phyloP scores from a whole-genome alignment of 306 rosid genomes.

The Inga leiocalycina region DNA sequence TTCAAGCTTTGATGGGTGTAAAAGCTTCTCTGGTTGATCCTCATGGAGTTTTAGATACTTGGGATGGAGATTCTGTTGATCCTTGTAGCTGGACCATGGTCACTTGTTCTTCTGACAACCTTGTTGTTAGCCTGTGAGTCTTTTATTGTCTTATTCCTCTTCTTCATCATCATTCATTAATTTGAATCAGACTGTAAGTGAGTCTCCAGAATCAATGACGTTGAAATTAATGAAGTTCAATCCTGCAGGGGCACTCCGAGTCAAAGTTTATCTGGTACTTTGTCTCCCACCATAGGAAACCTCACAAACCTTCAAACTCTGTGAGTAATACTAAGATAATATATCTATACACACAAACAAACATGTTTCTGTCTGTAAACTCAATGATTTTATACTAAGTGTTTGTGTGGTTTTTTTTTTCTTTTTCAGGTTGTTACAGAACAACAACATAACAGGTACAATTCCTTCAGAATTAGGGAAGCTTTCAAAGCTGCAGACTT shows the following conservation, averaged over 20 bases:
- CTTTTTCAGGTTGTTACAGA: conserved; percentile 77
- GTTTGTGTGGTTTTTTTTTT: background rate
- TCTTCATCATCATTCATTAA: background rate
- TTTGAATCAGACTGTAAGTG: background rate
- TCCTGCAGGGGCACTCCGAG: conserved; percentile 88
- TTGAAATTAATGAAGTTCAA: conserved; percentile 18
- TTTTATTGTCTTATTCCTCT: background rate
- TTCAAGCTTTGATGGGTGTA: conserved; percentile 90
- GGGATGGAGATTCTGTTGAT: conserved; percentile 96
- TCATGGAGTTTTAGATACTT: conserved; percentile 87
- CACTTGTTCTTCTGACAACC: conserved; percentile 81
- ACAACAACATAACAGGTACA: conserved; percentile 86
- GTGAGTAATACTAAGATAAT: conserved; percentile 51
- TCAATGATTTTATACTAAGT: background rate
- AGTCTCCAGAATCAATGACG: background rate
- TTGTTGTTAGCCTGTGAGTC: conserved; percentile 86
- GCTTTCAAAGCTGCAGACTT: conserved; percentile 82
- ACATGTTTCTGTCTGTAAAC: background rate
- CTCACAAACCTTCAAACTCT: conserved; percentile 93
- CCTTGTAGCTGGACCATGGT: conserved; percentile 99
- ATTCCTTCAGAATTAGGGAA: conserved; percentile 75
- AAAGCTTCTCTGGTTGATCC: conserved; percentile 79
- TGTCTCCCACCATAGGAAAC: conserved; percentile 92
- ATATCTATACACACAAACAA: background rate
- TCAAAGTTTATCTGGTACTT: conserved; percentile 88